Conservation (phyloP, 352 stramenopile genomes). For the Thalassiosira mediterranea region DNA sequence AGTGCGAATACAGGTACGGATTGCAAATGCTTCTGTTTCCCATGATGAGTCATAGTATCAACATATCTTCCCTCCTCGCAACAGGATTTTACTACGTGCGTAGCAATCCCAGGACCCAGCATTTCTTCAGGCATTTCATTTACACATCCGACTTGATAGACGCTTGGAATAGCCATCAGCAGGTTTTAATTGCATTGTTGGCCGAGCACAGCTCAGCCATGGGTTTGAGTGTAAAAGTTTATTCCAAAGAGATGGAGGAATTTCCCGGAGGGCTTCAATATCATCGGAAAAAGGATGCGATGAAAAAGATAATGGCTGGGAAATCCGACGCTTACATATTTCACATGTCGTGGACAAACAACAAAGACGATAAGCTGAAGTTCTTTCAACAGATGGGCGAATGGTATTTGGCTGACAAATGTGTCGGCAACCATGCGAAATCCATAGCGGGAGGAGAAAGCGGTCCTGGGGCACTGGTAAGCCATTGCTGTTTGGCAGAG, state of each 20-base stretch:
- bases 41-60: too few relatives aligned
- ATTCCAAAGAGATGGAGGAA: conserved; percentile 61
- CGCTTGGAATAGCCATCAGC: conserved; percentile 75
- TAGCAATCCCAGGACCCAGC: conserved; percentile 57
- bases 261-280: conserved; percentile 82
- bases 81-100: conserved; percentile 67
- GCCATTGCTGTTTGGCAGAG: conserved; percentile 62
- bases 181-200: conserved; percentile 68
- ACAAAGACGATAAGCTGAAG: conserved; percentile 59
- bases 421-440: conserved; percentile 32
- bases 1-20: conserved; percentile 74
- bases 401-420: conserved; percentile 81
- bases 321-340: conserved; percentile 71
- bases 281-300: conserved; percentile 54
- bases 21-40: too few relatives aligned
- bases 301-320: conserved; percentile 65
- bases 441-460: conserved; percentile 47
- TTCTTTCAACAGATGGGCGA: conserved; percentile 78
- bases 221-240: conserved; percentile 78
- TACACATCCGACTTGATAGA: conserved; percentile 71
- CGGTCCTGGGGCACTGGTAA: conserved; percentile 60
- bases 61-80: conserved; percentile 63
- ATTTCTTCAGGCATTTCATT: conserved; percentile 70
- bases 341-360: conserved; percentile 84
- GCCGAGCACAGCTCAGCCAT: conserved; percentile 71